phyloP scores from a whole-genome alignment of 75 land plant species.

The Selaginella moellendorffii region DNA sequence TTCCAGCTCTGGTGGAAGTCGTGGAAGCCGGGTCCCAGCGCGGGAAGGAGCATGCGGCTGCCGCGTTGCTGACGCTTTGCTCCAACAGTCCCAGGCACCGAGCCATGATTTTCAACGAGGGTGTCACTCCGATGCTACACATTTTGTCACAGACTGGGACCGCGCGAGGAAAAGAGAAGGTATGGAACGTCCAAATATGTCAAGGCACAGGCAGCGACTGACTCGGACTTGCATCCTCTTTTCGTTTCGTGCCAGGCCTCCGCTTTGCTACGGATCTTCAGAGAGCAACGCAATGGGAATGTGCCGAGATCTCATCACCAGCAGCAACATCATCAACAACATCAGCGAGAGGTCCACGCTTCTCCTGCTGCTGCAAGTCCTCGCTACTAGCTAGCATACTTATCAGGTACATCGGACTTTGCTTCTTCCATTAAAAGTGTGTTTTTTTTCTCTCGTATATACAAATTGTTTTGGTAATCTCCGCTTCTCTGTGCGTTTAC shows the following conservation, averaged over 20 bases:
- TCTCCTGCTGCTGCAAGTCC: too few species aligned
- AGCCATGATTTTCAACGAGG: slow-evolving; percentile 1
- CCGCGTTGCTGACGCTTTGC: neutral
- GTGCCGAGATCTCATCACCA: neutral
- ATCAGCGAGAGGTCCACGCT: neutral
- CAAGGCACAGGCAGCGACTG: too few species aligned
- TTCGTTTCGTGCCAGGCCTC: neutral
- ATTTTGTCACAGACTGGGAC: slow-evolving; percentile 5
- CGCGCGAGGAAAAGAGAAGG: slow-evolving; percentile 7
- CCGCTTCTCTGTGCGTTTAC: too few species aligned
- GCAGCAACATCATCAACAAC: neutral
- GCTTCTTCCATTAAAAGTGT: too few species aligned
- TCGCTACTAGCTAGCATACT: neutral
- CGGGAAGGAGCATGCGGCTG: slow-evolving; percentile 4
- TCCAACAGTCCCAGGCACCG: neutral
- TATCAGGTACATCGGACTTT: too few species aligned
- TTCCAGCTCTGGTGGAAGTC: neutral
- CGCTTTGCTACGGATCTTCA: neutral
- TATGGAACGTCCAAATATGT: too few species aligned
- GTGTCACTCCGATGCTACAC: neutral
- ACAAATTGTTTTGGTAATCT: too few species aligned
- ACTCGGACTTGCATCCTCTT: too few species aligned
- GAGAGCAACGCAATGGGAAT: neutral
- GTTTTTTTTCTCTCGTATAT: too few species aligned
- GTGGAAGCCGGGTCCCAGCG: slow-evolving; percentile 2